phyloP scores from a whole-genome alignment of 2,329 filamentous ascomycete species.

The Penicillium concentricum region DNA sequence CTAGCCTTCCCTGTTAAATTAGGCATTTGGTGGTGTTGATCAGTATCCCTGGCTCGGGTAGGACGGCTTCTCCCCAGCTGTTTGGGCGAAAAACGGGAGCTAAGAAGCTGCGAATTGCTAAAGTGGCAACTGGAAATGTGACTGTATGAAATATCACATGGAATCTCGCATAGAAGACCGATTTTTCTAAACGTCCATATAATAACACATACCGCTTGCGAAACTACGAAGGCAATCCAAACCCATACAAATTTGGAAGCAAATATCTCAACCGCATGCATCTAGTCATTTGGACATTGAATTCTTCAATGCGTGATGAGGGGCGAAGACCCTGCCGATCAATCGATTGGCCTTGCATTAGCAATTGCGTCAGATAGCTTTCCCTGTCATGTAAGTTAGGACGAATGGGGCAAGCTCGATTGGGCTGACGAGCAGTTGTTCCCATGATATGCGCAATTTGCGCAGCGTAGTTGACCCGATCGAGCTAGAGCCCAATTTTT shows the following conservation, averaged over 20 bases:
- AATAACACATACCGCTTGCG: not conserved
- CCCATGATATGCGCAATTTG: not conserved
- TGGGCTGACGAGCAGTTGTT: not conserved
- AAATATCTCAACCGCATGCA: slow-evolving; percentile 3
- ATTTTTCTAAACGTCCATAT: not conserved
- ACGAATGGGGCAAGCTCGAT: not conserved
- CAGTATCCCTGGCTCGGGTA: slow-evolving; percentile 18
- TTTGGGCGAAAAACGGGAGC: slow-evolving; percentile 9
- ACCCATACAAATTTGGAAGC: not conserved
- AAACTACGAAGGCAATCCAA: not conserved
- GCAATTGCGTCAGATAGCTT: not conserved
- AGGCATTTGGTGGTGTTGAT: slow-evolving; percentile 19
- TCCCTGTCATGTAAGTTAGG: not conserved
- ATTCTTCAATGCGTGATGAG: not conserved
- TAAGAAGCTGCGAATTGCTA: slow-evolving; percentile 10
- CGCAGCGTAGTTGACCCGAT: not conserved
- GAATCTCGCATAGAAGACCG: slow-evolving; percentile 5
- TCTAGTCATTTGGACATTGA: not conserved
- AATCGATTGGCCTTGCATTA: slow-evolving; percentile 1
- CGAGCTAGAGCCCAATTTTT: not conserved
- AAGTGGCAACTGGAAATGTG: slow-evolving; percentile 12
- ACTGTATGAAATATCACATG: slow-evolving; percentile 1
- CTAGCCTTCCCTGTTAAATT: slow-evolving; percentile 11
- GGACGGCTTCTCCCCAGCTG: slow-evolving; percentile 19
- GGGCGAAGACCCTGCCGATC: slow-evolving; percentile 3